These are phyloP conservation scores for Aspergillus quadricinctus DNA, from an alignment of 2,329 filamentous ascomycete species.

Conservation along the genomic window DNA sequence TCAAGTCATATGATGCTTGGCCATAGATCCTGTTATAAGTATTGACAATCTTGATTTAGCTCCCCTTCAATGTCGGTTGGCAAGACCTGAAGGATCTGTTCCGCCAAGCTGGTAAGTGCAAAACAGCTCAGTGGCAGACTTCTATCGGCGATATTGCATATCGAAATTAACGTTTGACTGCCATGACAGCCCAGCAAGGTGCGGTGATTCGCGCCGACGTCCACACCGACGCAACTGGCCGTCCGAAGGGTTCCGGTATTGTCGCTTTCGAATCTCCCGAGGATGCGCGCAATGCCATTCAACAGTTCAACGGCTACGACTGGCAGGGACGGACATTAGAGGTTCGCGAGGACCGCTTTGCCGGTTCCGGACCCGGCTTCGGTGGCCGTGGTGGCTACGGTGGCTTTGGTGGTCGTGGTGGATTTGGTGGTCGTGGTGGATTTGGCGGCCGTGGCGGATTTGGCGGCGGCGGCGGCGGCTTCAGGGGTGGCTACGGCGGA, in stretches of 20 bases:
- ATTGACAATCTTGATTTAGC: slow-evolving; percentile 55
- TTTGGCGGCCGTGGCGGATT: slow-evolving; percentile 52
- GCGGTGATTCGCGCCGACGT: slow-evolving; percentile 92
- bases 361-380: slow-evolving; percentile 52
- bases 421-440: slow-evolving; percentile 42
- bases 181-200: slow-evolving; percentile 51
- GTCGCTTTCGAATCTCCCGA: slow-evolving; percentile 94
- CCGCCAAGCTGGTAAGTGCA: slow-evolving; percentile 83
- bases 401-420: slow-evolving; percentile 42
- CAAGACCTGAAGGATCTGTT: slow-evolving; percentile 99
- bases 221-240: slow-evolving; percentile 83
- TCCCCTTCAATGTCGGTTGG: slow-evolving; percentile 97
- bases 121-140: slow-evolving; percentile 8
- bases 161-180: slow-evolving; percentile 27
- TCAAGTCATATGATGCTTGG: slow-evolving; percentile 9
- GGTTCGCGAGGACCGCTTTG: slow-evolving; percentile 94
- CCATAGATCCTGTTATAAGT: slow-evolving; percentile 14
- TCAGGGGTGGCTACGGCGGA: slow-evolving; percentile 50
- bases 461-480: slow-evolving; percentile 36
- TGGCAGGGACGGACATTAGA: slow-evolving; percentile 94
- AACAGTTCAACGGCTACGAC: slow-evolving; percentile 97
- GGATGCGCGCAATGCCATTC: slow-evolving; percentile 91
- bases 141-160: slow-evolving; percentile 3
- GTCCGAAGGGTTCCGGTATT: slow-evolving; percentile 94
- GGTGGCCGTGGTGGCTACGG: slow-evolving; percentile 38